phyloP scores from a whole-genome alignment of 2,329 filamentous ascomycete genomes.

The Epichloe sylvatica region DNA sequence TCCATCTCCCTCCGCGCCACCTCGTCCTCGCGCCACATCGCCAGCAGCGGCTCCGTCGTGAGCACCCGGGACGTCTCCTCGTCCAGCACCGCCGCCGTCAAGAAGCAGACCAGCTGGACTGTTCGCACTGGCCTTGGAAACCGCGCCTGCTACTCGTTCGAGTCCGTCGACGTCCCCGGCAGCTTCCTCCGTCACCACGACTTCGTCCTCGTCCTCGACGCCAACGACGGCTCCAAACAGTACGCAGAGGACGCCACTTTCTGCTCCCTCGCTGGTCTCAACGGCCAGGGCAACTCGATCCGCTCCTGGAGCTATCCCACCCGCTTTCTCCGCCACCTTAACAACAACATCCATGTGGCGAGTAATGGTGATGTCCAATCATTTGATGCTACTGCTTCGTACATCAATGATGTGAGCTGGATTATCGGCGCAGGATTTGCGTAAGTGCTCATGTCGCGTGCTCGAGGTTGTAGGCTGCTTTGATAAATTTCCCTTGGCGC shows the following conservation, averaged over 20 bases:
- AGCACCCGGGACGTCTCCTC: slow-evolving; percentile 41
- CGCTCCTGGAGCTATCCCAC: slow-evolving; percentile 48
- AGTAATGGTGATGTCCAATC: not conserved
- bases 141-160: slow-evolving; percentile 45
- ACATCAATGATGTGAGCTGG: slow-evolving; percentile 1
- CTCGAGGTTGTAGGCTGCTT: no score
- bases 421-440: not conserved
- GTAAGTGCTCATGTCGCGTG: not conserved
- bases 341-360: not conserved
- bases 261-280: slow-evolving; percentile 39
- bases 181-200: slow-evolving; percentile 43
- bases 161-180: slow-evolving; percentile 42
- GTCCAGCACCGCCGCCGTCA: slow-evolving; percentile 33
- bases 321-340: slow-evolving; percentile 42
- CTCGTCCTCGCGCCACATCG: slow-evolving; percentile 38
- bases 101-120: slow-evolving; percentile 38
- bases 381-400: not conserved
- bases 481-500: no score
- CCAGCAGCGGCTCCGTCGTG: slow-evolving; percentile 35
- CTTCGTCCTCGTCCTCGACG: slow-evolving; percentile 35
- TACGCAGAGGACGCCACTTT: slow-evolving; percentile 51
- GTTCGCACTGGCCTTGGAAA: slow-evolving; percentile 42
- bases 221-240: slow-evolving; percentile 39
- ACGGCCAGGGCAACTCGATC: slow-evolving; percentile 36
- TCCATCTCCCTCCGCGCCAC: slow-evolving; percentile 41